Percentiles rank a stretch among this genome's conserved stretches.
These are phyloP conservation scores for Pinus taeda DNA, from an alignment of 75 land plant genomes.

Conservation along the genomic window DNA sequence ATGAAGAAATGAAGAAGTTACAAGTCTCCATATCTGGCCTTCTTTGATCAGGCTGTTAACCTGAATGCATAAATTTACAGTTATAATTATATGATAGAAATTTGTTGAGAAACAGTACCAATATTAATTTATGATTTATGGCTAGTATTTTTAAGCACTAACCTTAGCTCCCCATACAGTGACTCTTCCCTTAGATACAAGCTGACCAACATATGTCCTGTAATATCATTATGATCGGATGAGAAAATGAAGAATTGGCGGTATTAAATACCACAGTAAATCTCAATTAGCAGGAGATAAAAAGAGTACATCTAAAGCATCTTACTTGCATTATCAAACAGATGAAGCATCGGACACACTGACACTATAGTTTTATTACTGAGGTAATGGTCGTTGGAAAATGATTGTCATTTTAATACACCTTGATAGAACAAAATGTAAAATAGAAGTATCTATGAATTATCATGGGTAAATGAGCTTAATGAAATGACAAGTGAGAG, in stretches of 20 bases:
- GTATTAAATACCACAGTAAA: too few relatives aligned
- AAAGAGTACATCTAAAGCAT: too few relatives aligned
- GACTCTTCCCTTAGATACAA: slow-evolving; percentile 56
- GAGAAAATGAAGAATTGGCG: not conserved
- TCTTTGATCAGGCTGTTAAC: slow-evolving; percentile 67
- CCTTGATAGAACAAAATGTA: too few relatives aligned
- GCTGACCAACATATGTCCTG: slow-evolving; percentile 64
- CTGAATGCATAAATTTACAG: slow-evolving; percentile 30
- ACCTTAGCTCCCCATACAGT: slow-evolving; percentile 86
- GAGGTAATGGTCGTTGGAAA: too few relatives aligned
- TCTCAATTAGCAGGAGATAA: too few relatives aligned
- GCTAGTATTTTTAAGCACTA: slow-evolving; percentile 1
- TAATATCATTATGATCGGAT: slow-evolving; percentile 2
- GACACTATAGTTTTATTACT: too few relatives aligned
- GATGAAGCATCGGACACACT: too few relatives aligned
- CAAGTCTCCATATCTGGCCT: slow-evolving; percentile 91
- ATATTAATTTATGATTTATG: not conserved
- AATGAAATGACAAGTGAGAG: too few relatives aligned
- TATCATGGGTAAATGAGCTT: too few relatives aligned
- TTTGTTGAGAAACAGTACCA: not conserved
- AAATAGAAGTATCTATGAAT: too few relatives aligned
- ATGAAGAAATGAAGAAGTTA: slow-evolving; percentile 77
- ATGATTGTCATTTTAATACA: too few relatives aligned
- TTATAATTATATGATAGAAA: not conserved
- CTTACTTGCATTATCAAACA: too few relatives aligned